A percentile compares a stretch with the other conserved stretches of the same genome.
Conservation (phyloP, 139 green algal genomes). For the Coelastrella sp. region DNA sequence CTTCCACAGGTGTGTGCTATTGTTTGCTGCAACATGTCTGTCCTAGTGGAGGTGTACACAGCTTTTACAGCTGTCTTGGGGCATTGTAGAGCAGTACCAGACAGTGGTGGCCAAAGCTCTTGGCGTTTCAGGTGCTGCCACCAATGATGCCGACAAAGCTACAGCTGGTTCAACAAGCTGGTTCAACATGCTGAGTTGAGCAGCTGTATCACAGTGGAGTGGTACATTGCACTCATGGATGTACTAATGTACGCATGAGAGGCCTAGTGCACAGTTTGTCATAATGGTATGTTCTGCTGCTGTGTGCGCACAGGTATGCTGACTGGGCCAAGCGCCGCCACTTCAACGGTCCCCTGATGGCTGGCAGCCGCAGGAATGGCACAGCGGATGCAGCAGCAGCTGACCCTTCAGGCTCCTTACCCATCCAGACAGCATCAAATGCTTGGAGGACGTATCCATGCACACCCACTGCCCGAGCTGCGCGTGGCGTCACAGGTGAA, state of each 20-base stretch:
- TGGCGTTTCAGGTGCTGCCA: no score
- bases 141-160: no score
- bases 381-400: slow-evolving; percentile 9
- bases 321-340: slow-evolving; percentile 50
- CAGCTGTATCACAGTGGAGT: no score
- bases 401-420: not conserved
- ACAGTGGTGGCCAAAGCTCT: no score
- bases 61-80: not conserved
- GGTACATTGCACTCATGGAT: no score
- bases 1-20: slow-evolving; percentile 32
- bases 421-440: not conserved
- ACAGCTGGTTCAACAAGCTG: no score
- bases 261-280: no score
- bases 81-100: not conserved
- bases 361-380: not conserved
- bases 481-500: not conserved
- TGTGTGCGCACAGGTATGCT: slow-evolving; percentile 21
- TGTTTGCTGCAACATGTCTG: not conserved
- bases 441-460: slow-evolving; percentile 9
- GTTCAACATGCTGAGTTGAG: no score
- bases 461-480: not conserved
- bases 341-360: slow-evolving; percentile 42
- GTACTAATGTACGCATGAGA: no score
- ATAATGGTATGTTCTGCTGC: not conserved
- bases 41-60: no score